Evolutionary conservation across 1,284 basidiomycete genomes (phyloP).

Genomic region (Austroboletus niveus): DNA sequence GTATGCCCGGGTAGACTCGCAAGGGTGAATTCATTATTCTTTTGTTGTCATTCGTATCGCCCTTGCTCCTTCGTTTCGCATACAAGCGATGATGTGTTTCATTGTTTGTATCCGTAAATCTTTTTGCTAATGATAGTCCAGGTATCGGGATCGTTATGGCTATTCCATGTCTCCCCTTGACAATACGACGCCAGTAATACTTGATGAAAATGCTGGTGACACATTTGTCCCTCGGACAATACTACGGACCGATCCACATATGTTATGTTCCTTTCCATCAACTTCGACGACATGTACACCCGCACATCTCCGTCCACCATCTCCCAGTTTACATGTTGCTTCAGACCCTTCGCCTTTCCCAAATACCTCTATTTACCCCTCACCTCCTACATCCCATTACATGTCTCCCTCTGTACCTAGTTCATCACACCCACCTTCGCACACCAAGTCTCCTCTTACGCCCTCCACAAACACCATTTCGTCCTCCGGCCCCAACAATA

Average conservation of each 20-base stretch:
- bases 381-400: conserved; percentile 28
- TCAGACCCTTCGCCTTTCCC: conserved; percentile 29
- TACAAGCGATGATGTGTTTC: conserved; percentile 12
- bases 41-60: neutral
- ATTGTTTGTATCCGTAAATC: conserved; percentile 11
- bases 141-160: conserved; percentile 29
- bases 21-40: conserved; percentile 27
- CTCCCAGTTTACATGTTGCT: conserved; percentile 28
- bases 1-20: conserved; percentile 25
- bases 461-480: conserved; percentile 31
- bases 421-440: conserved; percentile 30
- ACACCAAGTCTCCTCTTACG: conserved; percentile 37
- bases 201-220: conserved; percentile 24
- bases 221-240: conserved; percentile 24
- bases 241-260: conserved; percentile 14
- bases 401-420: conserved; percentile 26
- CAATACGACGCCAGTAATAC: conserved; percentile 29
- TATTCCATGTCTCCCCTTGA: conserved; percentile 34
- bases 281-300: conserved; percentile 19
- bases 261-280: conserved; percentile 7
- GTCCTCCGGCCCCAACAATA: conserved; percentile 38
- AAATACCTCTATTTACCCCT: conserved; percentile 29
- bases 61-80: conserved; percentile 7
- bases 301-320: conserved; percentile 29
- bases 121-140: conserved; percentile 24